Evolutionary conservation across 208 protist species (phyloP).

Genomic region (Trypanosomatidae sp.): DNA sequence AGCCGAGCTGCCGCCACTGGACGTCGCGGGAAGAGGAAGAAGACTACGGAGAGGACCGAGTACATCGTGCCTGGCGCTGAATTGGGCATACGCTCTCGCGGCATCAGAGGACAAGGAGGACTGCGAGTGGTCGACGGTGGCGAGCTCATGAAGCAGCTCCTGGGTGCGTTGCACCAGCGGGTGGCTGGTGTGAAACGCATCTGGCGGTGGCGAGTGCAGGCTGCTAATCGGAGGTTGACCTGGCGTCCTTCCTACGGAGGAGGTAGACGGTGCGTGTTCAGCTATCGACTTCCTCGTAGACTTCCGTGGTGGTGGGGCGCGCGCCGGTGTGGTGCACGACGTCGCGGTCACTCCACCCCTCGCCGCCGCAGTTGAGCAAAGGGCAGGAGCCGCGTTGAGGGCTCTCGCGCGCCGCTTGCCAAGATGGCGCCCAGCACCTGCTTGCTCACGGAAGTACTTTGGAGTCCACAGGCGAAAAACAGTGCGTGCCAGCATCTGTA

Average conservation of each 20-base stretch:
- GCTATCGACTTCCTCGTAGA: not conserved
- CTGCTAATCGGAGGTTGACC: not conserved
- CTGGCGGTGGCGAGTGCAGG: not conserved
- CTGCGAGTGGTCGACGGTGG: not conserved
- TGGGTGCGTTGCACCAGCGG: constrained; percentile 9
- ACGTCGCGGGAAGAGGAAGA: constrained; percentile 16
- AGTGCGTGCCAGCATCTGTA: constrained; percentile 37
- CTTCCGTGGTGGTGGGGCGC: not conserved
- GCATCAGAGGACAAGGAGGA: not conserved
- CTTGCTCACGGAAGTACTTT: constrained; percentile 36
- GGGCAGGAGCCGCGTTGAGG: not conserved
- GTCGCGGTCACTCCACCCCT: not conserved
- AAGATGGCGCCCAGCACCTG: not conserved
- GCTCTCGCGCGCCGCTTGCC: constrained; percentile 6
- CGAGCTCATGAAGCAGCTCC: constrained; percentile 7
- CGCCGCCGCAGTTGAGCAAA: not conserved
- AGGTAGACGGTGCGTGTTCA: not conserved
- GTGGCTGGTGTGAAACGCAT: not conserved
- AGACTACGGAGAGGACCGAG: constrained; percentile 26
- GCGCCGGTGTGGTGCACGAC: not conserved
- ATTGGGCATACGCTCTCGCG: constrained; percentile 6
- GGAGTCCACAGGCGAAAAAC: constrained; percentile 40
- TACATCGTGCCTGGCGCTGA: constrained; percentile 23
- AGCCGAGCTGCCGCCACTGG: not conserved
- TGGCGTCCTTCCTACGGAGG: not conserved